phyloP scores from a whole-genome alignment of 495 filamentous ascomycete species.

The Annulohypoxylon bovei region DNA sequence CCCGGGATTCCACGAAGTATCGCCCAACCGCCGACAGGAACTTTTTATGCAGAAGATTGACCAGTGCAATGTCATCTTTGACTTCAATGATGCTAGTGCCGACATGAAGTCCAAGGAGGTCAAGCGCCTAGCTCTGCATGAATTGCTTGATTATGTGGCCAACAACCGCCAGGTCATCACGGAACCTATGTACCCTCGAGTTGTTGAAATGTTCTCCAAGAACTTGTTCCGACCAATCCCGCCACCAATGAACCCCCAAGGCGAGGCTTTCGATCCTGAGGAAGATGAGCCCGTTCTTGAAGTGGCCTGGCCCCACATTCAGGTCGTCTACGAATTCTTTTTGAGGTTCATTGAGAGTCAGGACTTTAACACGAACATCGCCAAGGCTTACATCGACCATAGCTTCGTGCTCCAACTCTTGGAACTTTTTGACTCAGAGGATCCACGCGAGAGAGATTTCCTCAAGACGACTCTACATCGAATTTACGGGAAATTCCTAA shows the following conservation, averaged over 20 bases:
- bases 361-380: conserved; percentile 99
- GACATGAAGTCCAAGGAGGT: conserved; percentile 99
- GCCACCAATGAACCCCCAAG: conserved; percentile 95
- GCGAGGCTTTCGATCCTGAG: conserved; percentile 98
- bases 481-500: conserved; percentile 99
- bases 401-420: conserved; percentile 95
- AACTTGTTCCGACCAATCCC: conserved; percentile 98
- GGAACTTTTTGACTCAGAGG: conserved; percentile 99
- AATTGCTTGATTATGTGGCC: conserved; percentile 96
- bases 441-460: conserved; percentile 96
- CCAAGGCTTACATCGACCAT: conserved; percentile 99
- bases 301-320: conserved; percentile 99
- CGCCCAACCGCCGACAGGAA: conserved; percentile 93
- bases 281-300: conserved; percentile 98
- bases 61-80: conserved; percentile 99
- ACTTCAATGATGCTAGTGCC: conserved; percentile 97
- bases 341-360: conserved; percentile 98
- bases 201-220: conserved; percentile 99
- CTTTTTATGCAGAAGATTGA: conserved; percentile 99
- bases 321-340: conserved; percentile 99
- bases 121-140: conserved; percentile 95
- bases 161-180: conserved; percentile 99
- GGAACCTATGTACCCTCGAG: conserved; percentile 97
- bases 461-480: conserved; percentile 97
- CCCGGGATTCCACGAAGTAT: conserved; percentile 98